Conservation (phyloP, 148 eudicot species). For the Bassia scoparia region DNA sequence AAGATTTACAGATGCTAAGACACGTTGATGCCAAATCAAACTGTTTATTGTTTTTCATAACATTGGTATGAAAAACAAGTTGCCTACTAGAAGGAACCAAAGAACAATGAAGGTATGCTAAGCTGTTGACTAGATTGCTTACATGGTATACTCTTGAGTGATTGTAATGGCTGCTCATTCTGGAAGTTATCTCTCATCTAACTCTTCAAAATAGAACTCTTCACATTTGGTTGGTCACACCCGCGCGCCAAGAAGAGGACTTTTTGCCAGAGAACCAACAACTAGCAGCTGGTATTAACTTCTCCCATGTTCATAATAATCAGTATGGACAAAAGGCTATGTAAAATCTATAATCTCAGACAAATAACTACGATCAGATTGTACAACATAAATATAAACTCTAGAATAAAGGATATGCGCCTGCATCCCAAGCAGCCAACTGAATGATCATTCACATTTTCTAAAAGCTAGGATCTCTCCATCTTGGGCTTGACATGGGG, state of each 20-base stretch:
- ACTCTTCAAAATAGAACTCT: not conserved
- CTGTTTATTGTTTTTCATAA: slow-evolving; percentile 13
- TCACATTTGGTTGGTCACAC: not conserved
- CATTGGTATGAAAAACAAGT: slow-evolving; percentile 13
- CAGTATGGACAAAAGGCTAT: slow-evolving; percentile 27
- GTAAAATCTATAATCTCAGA: slow-evolving; percentile 16
- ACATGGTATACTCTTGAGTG: slow-evolving; percentile 24
- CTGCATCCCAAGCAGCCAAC: slow-evolving; percentile 20
- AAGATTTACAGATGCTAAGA: slow-evolving; percentile 21
- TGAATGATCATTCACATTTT: slow-evolving; percentile 10
- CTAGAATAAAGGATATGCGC: slow-evolving; percentile 23
- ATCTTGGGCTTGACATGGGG: slow-evolving; percentile 70
- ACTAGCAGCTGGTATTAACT: slow-evolving; percentile 16
- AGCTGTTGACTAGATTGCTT: slow-evolving; percentile 34
- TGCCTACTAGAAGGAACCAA: slow-evolving; percentile 19
- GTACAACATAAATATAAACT: slow-evolving; percentile 22
- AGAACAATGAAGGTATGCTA: slow-evolving; percentile 14
- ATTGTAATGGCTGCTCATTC: slow-evolving; percentile 12
- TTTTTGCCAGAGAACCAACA: slow-evolving; percentile 14
- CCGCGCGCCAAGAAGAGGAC: slow-evolving; percentile 17
- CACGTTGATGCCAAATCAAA: not conserved
- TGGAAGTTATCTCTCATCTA: not conserved
- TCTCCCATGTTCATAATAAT: slow-evolving; percentile 22
- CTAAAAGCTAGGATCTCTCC: slow-evolving; percentile 60
- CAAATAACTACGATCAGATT: slow-evolving; percentile 26